Conservation (phyloP, 306 rosid species). For the Prunus salicina region DNA sequence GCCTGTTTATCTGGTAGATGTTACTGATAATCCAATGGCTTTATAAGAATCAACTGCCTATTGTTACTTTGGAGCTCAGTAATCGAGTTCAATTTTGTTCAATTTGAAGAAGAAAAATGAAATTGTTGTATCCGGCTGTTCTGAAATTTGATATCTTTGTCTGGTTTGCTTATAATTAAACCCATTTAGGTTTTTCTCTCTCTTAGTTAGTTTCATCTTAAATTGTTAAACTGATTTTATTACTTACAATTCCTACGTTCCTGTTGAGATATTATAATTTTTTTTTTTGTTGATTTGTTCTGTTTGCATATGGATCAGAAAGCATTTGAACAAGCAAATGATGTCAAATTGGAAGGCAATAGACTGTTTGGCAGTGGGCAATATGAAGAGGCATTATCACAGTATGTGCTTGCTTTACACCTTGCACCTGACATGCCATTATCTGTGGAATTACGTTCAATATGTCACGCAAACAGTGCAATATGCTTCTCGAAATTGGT, state of each 20-base stretch:
- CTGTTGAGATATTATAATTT: neutral
- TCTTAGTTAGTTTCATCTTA: neutral
- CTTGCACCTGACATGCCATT: slow-evolving; percentile 65
- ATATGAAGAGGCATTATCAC: slow-evolving; percentile 73
- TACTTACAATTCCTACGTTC: neutral
- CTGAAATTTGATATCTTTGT: neutral
- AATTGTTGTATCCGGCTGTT: neutral
- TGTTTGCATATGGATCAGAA: slow-evolving; percentile 37
- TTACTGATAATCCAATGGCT: too few relatives aligned
- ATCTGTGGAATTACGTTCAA: slow-evolving; percentile 65
- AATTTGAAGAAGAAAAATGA: neutral
- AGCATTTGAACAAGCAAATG: slow-evolving; percentile 69
- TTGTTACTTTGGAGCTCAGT: neutral
- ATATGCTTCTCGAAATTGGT: slow-evolving; percentile 77
- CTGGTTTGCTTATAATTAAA: neutral
- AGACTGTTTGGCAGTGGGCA: slow-evolving; percentile 55
- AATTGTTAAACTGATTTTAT: neutral
- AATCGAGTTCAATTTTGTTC: neutral
- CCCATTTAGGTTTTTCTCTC: neutral
- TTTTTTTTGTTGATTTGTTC: neutral
- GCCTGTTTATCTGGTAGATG: too few relatives aligned
- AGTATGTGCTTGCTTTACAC: slow-evolving; percentile 66
- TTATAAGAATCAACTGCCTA: neutral
- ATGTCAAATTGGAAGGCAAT: slow-evolving; percentile 78
- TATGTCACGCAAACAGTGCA: slow-evolving; percentile 72